These are phyloP conservation scores for Penicillium expansum DNA, from an alignment of 2,329 filamentous ascomycete species.

Conservation along the genomic window DNA sequence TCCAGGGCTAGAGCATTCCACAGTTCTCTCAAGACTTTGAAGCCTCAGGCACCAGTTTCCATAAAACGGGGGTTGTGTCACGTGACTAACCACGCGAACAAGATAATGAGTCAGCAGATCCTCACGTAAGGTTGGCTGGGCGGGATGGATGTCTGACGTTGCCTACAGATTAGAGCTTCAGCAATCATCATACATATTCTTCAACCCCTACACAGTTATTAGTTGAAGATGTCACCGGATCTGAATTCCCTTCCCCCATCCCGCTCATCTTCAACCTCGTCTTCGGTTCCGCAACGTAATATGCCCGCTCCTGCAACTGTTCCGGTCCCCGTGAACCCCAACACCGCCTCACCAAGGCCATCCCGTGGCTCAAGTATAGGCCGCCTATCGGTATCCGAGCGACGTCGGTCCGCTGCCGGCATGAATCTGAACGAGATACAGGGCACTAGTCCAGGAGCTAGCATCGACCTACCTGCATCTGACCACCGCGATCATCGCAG, in stretches of 20 bases:
- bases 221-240: conserved; percentile 64
- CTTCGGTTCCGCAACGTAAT: conserved; percentile 34
- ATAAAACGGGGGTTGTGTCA: not conserved
- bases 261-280: conserved; percentile 44
- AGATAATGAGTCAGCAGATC: conserved; percentile 11
- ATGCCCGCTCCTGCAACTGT: conserved; percentile 42
- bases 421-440: conserved; percentile 40
- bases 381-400: conserved; percentile 41
- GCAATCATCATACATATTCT: not conserved
- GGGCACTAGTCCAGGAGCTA: not conserved
- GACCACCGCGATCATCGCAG: conserved; percentile 36
- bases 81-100: conserved; percentile 11
- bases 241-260: conserved; percentile 68
- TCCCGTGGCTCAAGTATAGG: conserved; percentile 37
- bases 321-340: conserved; percentile 51
- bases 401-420: conserved; percentile 43
- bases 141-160: conserved; percentile 4
- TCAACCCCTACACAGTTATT: not conserved
- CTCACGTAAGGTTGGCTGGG: not conserved
- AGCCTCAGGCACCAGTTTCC: not conserved
- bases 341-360: conserved; percentile 46
- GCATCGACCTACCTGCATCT: conserved; percentile 36
- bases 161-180: conserved; percentile 12
- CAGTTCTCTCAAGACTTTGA: not conserved
- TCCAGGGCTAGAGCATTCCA: not conserved